Percentiles rank a stretch among this genome's conserved stretches.
Evolutionary conservation across 2,329 filamentous ascomycete species (phyloP).

Genomic region (Diaporthe ampelina): DNA sequence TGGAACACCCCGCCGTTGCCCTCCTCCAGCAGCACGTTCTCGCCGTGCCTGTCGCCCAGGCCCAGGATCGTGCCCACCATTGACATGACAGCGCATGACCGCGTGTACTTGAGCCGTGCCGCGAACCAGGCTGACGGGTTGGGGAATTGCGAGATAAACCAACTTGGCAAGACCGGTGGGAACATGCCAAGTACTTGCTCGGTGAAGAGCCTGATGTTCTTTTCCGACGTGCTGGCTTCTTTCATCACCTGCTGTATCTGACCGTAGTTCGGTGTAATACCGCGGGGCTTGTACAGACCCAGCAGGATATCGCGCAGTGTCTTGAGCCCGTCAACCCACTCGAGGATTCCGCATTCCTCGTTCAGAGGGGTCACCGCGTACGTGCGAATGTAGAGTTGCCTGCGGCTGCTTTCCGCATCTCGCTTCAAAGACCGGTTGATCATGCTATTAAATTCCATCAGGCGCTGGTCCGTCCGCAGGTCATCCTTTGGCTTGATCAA

Average conservation of each 20-base stretch:
- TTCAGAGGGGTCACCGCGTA: constrained; percentile 97
- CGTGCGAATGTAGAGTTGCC: constrained; percentile 94
- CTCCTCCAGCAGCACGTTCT: constrained; percentile 96
- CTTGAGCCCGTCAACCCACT: constrained; percentile 98
- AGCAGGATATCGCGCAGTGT: constrained; percentile 93
- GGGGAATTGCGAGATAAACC: constrained; percentile 96
- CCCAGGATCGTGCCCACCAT: constrained; percentile 97
- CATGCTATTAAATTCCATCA: constrained; percentile 99
- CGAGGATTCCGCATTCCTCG: constrained; percentile 97
- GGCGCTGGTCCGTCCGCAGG: constrained; percentile 93
- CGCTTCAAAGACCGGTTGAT: constrained; percentile 96
- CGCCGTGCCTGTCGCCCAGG: constrained; percentile 93
- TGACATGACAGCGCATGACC: constrained; percentile 98
- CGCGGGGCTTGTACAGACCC: constrained; percentile 81
- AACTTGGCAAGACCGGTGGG: constrained; percentile 87
- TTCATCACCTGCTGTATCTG: constrained; percentile 75
- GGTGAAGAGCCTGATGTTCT: constrained; percentile 79
- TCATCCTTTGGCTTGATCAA: constrained; percentile 99
- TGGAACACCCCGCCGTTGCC: constrained; percentile 94
- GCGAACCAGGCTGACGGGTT: constrained; percentile 94
- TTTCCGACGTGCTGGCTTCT: constrained; percentile 69
- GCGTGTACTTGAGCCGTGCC: constrained; percentile 88
- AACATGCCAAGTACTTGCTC: constrained; percentile 76
- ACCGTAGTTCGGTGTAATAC: constrained; percentile 77
- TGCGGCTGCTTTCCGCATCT: constrained; percentile 89